Evolutionary conservation across 2,329 filamentous ascomycete genomes (phyloP), one percentile per base, ranked within the genome.

Genomic region (Diaporthe citri): DNA sequence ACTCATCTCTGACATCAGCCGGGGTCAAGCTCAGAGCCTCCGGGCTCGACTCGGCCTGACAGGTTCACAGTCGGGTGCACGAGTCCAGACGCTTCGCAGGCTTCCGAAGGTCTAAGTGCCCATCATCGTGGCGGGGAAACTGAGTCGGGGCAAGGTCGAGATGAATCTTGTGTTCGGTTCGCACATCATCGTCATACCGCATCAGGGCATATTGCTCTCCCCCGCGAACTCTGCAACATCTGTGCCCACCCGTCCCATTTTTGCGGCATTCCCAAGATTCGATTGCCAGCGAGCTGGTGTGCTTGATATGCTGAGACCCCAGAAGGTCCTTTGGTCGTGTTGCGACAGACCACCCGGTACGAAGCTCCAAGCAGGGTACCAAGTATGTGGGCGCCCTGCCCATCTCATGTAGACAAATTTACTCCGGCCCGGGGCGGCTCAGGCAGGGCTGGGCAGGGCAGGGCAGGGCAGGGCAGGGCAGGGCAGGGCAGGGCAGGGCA

Each of bases 221-320:
- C 56, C 52, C 56, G 57, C 73, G 66, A 62, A 39, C 15, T 64
- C 57, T 73, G 71, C 74, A 62, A 70, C 43, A 25, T 52, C 60
- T 52, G 64, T 67, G 64, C 48, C 64, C 64, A 39, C 46, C 46
- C 43, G 43, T 67, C 64, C 64, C 64, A 67, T 52, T 25, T 67
- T 39, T n/a, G 64, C 64, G 46, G 64, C 64, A n/a, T n/a, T 10
- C 46, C 2, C 46, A 67, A 39, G 31, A 25, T 28, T 36, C 64
- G 6, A 20, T 39, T 41, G 70, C 57, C 46, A 28, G 41, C 31
- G 31, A 20, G 43, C 43, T 55, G 46, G 52, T 57, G 39, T 72
- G 25, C 46, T 55, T 72, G 70, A 72, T 72, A n/a, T 1, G 2
- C 17, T 3, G 15, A 64, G 70, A 60, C 70, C 57, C 69, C 7